Conservation (phyloP, 2,329 filamentous ascomycete species). For the Zopfia rhizophila region DNA sequence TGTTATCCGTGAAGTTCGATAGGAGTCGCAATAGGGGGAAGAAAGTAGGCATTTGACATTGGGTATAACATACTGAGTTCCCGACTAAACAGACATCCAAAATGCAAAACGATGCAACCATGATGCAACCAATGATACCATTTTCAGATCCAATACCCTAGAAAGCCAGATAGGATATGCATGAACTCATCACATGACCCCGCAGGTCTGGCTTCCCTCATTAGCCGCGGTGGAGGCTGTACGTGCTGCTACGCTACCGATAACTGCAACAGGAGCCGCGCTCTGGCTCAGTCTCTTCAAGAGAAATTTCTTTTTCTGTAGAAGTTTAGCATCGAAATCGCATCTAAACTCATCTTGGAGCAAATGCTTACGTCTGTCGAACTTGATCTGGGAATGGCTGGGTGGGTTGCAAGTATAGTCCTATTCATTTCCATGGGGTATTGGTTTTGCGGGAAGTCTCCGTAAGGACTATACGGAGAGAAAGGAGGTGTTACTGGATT, state of each 20-base stretch:
- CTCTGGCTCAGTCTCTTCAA: constrained; percentile 21
- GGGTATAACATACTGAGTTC: no score
- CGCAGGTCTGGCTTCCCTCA: constrained; percentile 21
- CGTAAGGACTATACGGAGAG: constrained; percentile 18
- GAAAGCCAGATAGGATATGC: not conserved
- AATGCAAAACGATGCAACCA: no score
- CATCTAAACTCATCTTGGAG: no score
- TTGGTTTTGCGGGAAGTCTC: constrained; percentile 19
- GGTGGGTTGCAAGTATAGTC: constrained; percentile 18
- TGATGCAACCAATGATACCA: no score
- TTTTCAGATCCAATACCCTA: not conserved
- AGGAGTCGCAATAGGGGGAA: no score
- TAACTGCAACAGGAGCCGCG: constrained; percentile 2
- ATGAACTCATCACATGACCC: constrained; percentile 15
- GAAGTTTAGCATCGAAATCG: constrained; percentile 2
- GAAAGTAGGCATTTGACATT: no score
- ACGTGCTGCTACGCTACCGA: not conserved
- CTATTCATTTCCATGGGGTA: constrained; percentile 31
- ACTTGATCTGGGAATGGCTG: constrained; percentile 17
- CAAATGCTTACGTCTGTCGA: constrained; percentile 30
- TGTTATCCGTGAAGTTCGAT: no score
- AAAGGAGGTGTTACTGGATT: constrained; percentile 19
- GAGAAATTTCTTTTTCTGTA: constrained; percentile 37
- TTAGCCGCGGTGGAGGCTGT: constrained; percentile 2
- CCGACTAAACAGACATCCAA: no score